Conservation (phyloP, 257 asterid species). For the Solanum bulbocastanum region DNA sequence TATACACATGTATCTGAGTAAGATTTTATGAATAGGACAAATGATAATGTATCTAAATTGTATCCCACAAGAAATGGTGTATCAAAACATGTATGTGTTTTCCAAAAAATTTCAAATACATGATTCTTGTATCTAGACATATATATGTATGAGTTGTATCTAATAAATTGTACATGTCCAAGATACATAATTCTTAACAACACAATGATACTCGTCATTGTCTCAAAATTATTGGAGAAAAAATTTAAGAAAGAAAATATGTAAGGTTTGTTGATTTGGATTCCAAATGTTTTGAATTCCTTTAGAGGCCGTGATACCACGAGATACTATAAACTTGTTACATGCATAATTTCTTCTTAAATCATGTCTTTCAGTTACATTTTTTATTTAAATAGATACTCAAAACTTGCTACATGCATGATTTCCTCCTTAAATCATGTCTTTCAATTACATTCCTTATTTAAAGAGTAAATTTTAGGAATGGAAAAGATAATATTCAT, state of each 20-base stretch:
- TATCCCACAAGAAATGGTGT: background rate
- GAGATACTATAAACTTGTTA: background rate
- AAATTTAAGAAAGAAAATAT: background rate
- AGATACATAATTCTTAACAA: background rate
- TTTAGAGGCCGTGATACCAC: background rate
- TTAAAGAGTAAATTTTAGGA: too few species aligned
- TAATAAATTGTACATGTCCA: background rate
- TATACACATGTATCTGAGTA: too few species aligned
- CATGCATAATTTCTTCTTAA: background rate
- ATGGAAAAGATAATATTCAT: too few species aligned
- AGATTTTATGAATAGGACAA: too few species aligned
- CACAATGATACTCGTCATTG: background rate
- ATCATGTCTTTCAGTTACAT: background rate
- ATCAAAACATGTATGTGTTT: background rate
- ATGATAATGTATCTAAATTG: too few species aligned
- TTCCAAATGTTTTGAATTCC: background rate
- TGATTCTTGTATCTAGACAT: background rate
- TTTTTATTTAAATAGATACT: background rate
- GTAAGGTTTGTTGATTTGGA: background rate
- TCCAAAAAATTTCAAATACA: background rate
- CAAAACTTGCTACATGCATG: background rate
- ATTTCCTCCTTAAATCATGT: background rate
- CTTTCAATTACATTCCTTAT: background rate
- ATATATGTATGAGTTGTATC: background rate
- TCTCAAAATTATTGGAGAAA: background rate